phyloP scores from a whole-genome alignment of 1,139 yeast genomes.

The Yamadazyma taylorii region DNA sequence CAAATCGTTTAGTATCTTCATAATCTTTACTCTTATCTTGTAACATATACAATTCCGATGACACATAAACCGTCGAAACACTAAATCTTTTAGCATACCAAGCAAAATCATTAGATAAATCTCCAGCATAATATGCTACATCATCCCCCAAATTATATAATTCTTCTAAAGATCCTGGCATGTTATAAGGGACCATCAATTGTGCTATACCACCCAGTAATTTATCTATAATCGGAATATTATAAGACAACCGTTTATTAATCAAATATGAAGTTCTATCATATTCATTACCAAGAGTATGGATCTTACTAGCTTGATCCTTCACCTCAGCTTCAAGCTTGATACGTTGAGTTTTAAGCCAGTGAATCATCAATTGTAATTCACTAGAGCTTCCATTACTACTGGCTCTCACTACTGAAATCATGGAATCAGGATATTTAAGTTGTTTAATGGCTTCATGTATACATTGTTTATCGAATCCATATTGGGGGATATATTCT shows the following conservation, averaged over 20 bases:
- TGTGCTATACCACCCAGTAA: constrained; percentile 51
- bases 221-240: constrained; percentile 51
- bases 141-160: constrained; percentile 75
- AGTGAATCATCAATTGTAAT: constrained; percentile 47
- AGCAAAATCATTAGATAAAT: constrained; percentile 77
- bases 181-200: constrained; percentile 55
- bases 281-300: constrained; percentile 46
- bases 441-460: constrained; percentile 59
- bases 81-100: constrained; percentile 91
- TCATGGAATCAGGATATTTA: constrained; percentile 67
- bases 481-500: constrained; percentile 63
- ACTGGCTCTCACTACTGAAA: constrained; percentile 48
- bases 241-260: constrained; percentile 60
- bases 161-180: constrained; percentile 56
- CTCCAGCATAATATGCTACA: constrained; percentile 77
- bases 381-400: constrained; percentile 36
- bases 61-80: constrained; percentile 67
- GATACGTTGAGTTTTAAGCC: constrained; percentile 42
- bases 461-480: constrained; percentile 66
- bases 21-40: constrained; percentile 65
- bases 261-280: constrained; percentile 58
- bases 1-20: constrained; percentile 61
- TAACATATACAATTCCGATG: constrained; percentile 77
- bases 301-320: constrained; percentile 24
- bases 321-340: constrained; percentile 35